Conservation (phyloP, 2,329 filamentous ascomycete genomes). For the Exophiala aquamarina region DNA sequence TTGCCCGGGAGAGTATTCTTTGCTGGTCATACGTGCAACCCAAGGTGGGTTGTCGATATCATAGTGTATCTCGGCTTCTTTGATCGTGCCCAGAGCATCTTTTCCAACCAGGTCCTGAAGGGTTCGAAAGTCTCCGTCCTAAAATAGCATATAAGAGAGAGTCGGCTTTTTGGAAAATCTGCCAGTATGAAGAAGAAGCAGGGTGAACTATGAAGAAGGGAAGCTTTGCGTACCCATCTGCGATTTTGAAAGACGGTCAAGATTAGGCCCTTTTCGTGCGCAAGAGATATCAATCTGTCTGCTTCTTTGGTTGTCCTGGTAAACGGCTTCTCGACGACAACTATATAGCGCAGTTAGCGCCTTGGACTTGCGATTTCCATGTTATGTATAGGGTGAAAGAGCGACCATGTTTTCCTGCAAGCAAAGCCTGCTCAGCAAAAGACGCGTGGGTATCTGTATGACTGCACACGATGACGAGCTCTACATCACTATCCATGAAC, state of each 20-base stretch:
- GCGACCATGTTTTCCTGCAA: slow-evolving; percentile 66
- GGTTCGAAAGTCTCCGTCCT: slow-evolving; percentile 74
- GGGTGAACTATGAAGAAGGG: too few species aligned
- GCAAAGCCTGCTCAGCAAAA: slow-evolving; percentile 64
- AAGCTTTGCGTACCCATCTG: slow-evolving; percentile 36
- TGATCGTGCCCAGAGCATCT: slow-evolving; percentile 64
- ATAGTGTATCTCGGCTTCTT: slow-evolving; percentile 78
- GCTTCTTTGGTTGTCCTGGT: slow-evolving; percentile 70
- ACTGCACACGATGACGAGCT: slow-evolving; percentile 71
- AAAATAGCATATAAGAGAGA: slow-evolving; percentile 47
- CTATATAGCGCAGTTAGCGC: slow-evolving; percentile 33
- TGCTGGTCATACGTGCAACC: slow-evolving; percentile 41
- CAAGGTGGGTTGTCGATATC: slow-evolving; percentile 57
- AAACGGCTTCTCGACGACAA: slow-evolving; percentile 81
- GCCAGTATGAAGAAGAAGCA: too few species aligned
- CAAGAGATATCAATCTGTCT: slow-evolving; percentile 58
- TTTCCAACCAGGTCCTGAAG: slow-evolving; percentile 61
- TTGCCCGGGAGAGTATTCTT: slow-evolving; percentile 62
- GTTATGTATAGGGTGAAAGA: neutral
- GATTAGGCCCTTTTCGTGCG: slow-evolving; percentile 51
- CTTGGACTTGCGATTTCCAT: neutral
- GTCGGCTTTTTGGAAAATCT: neutral
- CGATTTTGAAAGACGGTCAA: slow-evolving; percentile 73
- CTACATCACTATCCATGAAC: slow-evolving; percentile 63
- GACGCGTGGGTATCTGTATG: slow-evolving; percentile 69